Evolutionary conservation across 2,329 filamentous ascomycete genomes (phyloP), one percentile per base, ranked within the genome.

Genomic region (Nemania bipapillata): DNA sequence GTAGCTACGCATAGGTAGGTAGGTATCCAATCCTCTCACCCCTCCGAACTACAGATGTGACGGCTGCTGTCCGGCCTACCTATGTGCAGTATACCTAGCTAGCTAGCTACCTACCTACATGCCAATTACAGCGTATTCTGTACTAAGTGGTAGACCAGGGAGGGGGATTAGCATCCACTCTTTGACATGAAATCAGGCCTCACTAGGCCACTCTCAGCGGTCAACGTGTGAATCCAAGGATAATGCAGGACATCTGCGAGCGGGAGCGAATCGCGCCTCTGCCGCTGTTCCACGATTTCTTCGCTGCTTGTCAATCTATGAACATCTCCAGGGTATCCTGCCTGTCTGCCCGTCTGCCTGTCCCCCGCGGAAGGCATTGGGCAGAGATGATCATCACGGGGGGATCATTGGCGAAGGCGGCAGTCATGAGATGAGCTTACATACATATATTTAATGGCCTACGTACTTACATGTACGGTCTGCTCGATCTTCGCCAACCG

Each of bases 221-320:
- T 74, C 74, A 75, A 77, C 75, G 75, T 76, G 72, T 74, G 74
- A 70, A 68, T 70, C 66, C 71, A 73, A 63, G 73, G 73, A 71
- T 75, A 65, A 72, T 74, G 72, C 62, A 71, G 63, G 66, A 66
- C 69, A 67, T 65, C 58, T 66, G 50, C 53, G 47, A 65, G 63
- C 68, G 68, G 65, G 65, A 71, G 61, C 68, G 69, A 71, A 71
- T 72, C 59, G 65, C 64, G 68, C 63, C 63, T 66, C 64, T 71
- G 69, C 63, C 70, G 65, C 62, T 45, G 66, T 63, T 47, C 62
- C 69, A 64, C 61, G 63, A 57, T 70, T 52, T 22, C 52, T 26
- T 60, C 47, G 32, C 15, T 53, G 49, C 57, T 55, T 40, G 66
- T 30, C 42, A 53, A 67, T 68, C 62, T 37, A 20, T 52, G 53